Base-by-base conservation (phyloP, 768 basidiomycete genomes). In the Amanita pallidorosea region DNA sequence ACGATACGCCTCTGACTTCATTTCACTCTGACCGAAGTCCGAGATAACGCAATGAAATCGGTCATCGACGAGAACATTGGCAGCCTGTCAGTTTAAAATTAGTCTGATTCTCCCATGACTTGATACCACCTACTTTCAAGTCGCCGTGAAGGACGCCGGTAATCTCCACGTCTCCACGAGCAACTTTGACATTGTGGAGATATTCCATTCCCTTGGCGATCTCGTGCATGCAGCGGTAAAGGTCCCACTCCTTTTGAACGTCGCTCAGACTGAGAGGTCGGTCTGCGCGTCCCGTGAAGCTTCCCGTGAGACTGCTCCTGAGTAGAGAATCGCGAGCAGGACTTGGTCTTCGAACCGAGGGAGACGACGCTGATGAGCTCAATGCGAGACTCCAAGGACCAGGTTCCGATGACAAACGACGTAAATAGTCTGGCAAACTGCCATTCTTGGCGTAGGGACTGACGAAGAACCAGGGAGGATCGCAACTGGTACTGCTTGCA, bases 151-250 rank as follows among this genome's bases (percentile, higher is more conserved):
- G 35, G 18, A 35, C 34, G 35, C 48, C 15, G 57, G 69, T 43
- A 36, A 83, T 85, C 72, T 89, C 90, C 41, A 90, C 67, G 61
- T 90, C 85, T 2, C 87, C 89, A 61, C 91, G 89, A 51, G 88
- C 58, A 11, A 91, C 77, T 0, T 76, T 81, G 52, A 77, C 64
- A 2, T 63, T 61, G 60, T 93, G 89, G 47, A 93, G 65, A 59
- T 91, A 90, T 47, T 79, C 74, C 88, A 93, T 89, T 2, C 89
- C 89, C 60, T 77, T 77, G n/a, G 87, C 81, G 54, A 91, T 81
- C 66, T 90, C 83, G 54, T 81, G 68, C 65, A 90, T 80, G 65
- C 79, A 80, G 54, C 74, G 70, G 56, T 80, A 67, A 42, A 78
- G 61, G 53, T 85, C 77, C 44, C 69, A 67, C 25, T 71, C 64